Conservation (phyloP, 805 yeast species). For the Osmozyma mogii region DNA sequence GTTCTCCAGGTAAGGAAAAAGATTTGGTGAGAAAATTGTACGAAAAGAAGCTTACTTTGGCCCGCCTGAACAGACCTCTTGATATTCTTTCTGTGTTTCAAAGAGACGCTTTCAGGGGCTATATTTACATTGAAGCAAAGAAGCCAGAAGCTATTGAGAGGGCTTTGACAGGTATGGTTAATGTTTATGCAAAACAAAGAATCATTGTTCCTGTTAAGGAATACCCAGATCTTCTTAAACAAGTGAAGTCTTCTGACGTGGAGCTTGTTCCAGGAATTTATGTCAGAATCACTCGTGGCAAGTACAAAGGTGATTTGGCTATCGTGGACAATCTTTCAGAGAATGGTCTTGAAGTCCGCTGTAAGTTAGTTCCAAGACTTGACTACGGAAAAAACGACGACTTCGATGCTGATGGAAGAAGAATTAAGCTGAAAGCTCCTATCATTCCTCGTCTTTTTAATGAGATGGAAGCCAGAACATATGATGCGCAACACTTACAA, state of each 20-base stretch:
- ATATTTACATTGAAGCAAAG: constrained; percentile 90
- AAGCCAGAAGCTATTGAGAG: constrained; percentile 85
- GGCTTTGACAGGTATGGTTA: constrained; percentile 84
- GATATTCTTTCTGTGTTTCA: constrained; percentile 87
- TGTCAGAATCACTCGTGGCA: constrained; percentile 85
- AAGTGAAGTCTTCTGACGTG: constrained; percentile 79
- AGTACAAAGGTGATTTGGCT: constrained; percentile 88
- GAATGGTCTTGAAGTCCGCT: constrained; percentile 90
- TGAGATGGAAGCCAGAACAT: constrained; percentile 80
- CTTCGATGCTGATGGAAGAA: constrained; percentile 39
- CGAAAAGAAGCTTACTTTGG: constrained; percentile 75
- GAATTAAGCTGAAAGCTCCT: constrained; percentile 51
- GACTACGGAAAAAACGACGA: constrained; percentile 73
- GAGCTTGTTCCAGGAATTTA: constrained; percentile 88
- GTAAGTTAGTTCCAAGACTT: constrained; percentile 85
- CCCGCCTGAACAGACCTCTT: constrained; percentile 67
- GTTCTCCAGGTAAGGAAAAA: constrained; percentile 89
- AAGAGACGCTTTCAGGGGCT: constrained; percentile 87
- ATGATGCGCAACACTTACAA: constrained; percentile 67
- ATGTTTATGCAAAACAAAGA: constrained; percentile 66
- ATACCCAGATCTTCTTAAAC: constrained; percentile 86
- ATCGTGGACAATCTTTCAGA: constrained; percentile 89
- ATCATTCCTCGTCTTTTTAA: constrained; percentile 84
- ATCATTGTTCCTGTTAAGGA: constrained; percentile 92
- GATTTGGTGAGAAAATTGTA: constrained; percentile 77